phyloP scores from a whole-genome alignment of 2,329 filamentous ascomycete genomes.

The Rhynchosporium secalis region DNA sequence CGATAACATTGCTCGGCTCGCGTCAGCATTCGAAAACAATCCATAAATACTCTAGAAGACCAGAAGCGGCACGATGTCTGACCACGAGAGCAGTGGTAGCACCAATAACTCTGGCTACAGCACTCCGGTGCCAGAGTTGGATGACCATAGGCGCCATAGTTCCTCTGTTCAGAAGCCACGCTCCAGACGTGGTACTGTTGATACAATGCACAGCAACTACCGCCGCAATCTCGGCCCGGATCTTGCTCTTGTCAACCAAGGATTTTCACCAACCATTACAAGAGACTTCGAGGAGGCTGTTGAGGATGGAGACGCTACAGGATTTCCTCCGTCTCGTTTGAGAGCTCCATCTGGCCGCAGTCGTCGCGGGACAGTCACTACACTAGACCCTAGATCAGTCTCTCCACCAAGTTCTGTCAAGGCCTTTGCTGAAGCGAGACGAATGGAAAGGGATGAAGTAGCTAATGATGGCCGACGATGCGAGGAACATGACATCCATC shows the following conservation, averaged over 20 bases:
- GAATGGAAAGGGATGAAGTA: slow-evolving; percentile 74
- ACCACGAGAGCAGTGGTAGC: slow-evolving; percentile 57
- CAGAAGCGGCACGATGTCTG: slow-evolving; percentile 60
- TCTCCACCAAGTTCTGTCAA: slow-evolving; percentile 98
- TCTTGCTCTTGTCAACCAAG: slow-evolving; percentile 44
- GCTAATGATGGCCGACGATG: slow-evolving; percentile 83
- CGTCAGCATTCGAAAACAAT: background rate
- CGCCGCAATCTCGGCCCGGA: slow-evolving; percentile 37
- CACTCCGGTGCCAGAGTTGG: slow-evolving; percentile 76
- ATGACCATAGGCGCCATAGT: slow-evolving; percentile 78
- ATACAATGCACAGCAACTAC: slow-evolving; percentile 62
- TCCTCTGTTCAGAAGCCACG: slow-evolving; percentile 59
- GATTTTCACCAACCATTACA: slow-evolving; percentile 50
- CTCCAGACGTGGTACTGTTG: slow-evolving; percentile 70
- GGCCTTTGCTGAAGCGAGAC: slow-evolving; percentile 88
- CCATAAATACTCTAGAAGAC: background rate
- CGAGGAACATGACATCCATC: slow-evolving; percentile 63
- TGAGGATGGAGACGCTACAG: slow-evolving; percentile 68
- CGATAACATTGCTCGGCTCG: slow-evolving; percentile 7
- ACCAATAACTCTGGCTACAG: slow-evolving; percentile 63
- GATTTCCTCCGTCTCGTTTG: slow-evolving; percentile 41
- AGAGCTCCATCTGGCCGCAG: slow-evolving; percentile 40
- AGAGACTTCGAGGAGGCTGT: slow-evolving; percentile 88
- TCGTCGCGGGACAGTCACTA: slow-evolving; percentile 56
- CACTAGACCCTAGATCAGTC: slow-evolving; percentile 63